A percentile compares a stretch with the other conserved stretches of the same genome.
These are phyloP conservation scores for Colletotrichum orchidophilum DNA, from an alignment of 2,329 filamentous ascomycete species.

Conservation along the genomic window DNA sequence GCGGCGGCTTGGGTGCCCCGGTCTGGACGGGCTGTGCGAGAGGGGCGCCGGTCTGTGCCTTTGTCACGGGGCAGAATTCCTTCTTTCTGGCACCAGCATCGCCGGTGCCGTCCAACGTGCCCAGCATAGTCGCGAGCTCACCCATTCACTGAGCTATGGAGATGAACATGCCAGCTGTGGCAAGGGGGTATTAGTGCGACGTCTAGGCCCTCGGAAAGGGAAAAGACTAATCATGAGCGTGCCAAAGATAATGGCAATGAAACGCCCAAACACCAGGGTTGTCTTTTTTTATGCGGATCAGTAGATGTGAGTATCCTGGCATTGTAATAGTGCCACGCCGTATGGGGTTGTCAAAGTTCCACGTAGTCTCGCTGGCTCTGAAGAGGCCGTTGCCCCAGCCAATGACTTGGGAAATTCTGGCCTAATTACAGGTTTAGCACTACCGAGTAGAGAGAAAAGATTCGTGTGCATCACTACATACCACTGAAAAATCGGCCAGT, in stretches of 20 bases:
- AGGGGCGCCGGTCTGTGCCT: too few species aligned
- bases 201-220: too few species aligned
- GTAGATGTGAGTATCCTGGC: conserved; percentile 62
- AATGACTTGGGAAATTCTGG: conserved; percentile 63
- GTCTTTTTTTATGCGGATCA: conserved; percentile 63
- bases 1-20: background rate
- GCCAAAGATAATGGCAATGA: conserved; percentile 69
- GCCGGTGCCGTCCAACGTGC: background rate
- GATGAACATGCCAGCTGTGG: conserved; percentile 24
- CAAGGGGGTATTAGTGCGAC: background rate
- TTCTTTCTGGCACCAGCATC: conserved; percentile 14
- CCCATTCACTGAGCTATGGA: conserved; percentile 29
- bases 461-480: background rate
- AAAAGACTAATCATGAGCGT: conserved; percentile 52
- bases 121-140: conserved; percentile 14
- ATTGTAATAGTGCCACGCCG: conserved; percentile 58
- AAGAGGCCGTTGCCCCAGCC: conserved; percentile 45
- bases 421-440: conserved; percentile 42
- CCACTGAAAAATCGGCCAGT: conserved; percentile 17
- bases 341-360: conserved; percentile 44
- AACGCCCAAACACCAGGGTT: conserved; percentile 68
- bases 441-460: background rate
- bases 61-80: conserved; percentile 24
- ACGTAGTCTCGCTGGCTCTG: conserved; percentile 37
- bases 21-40: background rate